Conservation (phyloP, 257 asterid genomes). For the Salvia miltiorrhiza region DNA sequence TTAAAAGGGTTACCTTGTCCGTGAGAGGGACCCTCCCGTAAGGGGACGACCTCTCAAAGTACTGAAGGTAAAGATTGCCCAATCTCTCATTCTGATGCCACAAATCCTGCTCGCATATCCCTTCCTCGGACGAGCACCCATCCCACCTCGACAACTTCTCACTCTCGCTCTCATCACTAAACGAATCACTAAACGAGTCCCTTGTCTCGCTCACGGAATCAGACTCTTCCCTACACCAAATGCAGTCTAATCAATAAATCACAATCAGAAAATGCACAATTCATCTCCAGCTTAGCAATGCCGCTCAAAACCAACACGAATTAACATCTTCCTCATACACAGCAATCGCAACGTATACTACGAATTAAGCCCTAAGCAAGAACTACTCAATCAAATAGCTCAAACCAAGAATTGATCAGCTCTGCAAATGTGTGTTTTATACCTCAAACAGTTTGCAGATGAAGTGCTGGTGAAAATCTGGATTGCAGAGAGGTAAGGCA, state of each 20-base stretch:
- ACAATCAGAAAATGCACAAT: not conserved
- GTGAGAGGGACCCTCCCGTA: conserved; percentile 66
- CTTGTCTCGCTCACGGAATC: conserved; percentile 56
- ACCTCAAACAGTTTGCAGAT: conserved; percentile 68
- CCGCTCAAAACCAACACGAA: not conserved
- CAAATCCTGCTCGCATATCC: conserved; percentile 42
- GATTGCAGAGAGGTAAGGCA: conserved; percentile 93
- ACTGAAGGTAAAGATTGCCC: conserved; percentile 64
- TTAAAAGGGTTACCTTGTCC: conserved; percentile 48
- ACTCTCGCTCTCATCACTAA: conserved; percentile 69
- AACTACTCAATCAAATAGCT: conserved; percentile 1
- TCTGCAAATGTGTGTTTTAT: not conserved
- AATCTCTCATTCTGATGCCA: conserved; percentile 45
- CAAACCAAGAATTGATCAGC: not conserved
- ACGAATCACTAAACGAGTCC: conserved; percentile 68
- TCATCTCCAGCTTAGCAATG: not conserved
- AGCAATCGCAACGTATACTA: not conserved
- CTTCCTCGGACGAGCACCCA: conserved; percentile 67
- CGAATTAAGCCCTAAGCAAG: not conserved
- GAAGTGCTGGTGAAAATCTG: conserved; percentile 88
- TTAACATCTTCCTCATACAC: not conserved
- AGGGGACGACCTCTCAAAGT: conserved; percentile 64
- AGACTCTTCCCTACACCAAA: conserved; percentile 45
- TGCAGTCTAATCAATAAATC: not conserved
- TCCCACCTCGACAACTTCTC: conserved; percentile 68